Conservation (phyloP, 106 monocot genomes). For the Cymbidium sinense region DNA sequence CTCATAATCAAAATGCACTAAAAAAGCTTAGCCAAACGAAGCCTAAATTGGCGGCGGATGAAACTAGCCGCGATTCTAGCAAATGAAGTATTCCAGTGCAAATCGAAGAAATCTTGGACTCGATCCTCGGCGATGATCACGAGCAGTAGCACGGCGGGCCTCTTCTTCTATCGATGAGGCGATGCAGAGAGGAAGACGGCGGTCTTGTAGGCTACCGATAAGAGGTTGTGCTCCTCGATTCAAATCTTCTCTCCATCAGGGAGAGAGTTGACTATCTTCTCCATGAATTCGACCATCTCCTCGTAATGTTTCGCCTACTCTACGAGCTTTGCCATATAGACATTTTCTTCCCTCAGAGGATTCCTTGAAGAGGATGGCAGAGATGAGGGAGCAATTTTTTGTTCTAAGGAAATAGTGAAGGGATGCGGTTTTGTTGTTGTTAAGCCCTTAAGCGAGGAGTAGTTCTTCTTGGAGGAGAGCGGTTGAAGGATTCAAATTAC, state of each 20-base stretch:
- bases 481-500: too few relatives aligned
- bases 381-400: not conserved
- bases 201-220: slow-evolving; percentile 14
- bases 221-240: slow-evolving; percentile 12
- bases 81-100: slow-evolving; percentile 8
- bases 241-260: slow-evolving; percentile 1
- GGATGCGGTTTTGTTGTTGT: too few relatives aligned
- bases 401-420: too few relatives aligned
- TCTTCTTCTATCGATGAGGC: slow-evolving; percentile 14
- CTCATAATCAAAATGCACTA: too few relatives aligned
- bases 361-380: not conserved
- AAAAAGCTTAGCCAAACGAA: too few relatives aligned
- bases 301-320: slow-evolving; percentile 17
- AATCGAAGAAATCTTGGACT: slow-evolving; percentile 5
- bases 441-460: too few relatives aligned
- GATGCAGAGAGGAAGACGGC: slow-evolving; percentile 7
- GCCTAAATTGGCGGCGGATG: not conserved
- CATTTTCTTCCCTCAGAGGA: slow-evolving; percentile 8
- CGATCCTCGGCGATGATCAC: slow-evolving; percentile 12
- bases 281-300: slow-evolving; percentile 14
- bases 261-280: not conserved
- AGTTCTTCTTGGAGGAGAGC: too few relatives aligned
- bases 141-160: not conserved
- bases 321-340: slow-evolving; percentile 15
- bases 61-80: not conserved